A percentile compares a stretch with the other conserved stretches of the same genome.
Conservation (phyloP, 805 yeast genomes). For the Clavispora phyllophila region DNA sequence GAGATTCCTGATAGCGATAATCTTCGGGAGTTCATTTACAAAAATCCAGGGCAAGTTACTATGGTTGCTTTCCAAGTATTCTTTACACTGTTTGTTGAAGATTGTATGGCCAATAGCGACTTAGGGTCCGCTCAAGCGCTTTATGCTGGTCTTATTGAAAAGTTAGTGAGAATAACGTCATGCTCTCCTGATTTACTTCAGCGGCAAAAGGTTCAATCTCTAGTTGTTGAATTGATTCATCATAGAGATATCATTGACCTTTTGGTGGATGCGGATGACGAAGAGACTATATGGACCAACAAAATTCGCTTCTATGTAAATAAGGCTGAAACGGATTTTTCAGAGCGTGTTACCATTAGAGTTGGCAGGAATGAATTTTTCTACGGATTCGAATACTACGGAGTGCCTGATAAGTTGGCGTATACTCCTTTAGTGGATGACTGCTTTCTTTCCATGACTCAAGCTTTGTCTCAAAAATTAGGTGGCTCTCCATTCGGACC, state of each 20-base stretch:
- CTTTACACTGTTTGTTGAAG: slow-evolving; percentile 49
- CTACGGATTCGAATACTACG: slow-evolving; percentile 83
- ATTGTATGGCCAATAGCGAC: slow-evolving; percentile 8
- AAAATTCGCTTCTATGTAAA: not conserved
- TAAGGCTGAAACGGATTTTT: not conserved
- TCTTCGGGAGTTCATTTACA: not conserved
- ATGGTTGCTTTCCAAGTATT: slow-evolving; percentile 50
- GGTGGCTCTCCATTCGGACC: slow-evolving; percentile 97
- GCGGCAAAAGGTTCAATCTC: slow-evolving; percentile 48
- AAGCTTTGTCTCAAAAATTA: slow-evolving; percentile 62
- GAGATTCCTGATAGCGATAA: not conserved
- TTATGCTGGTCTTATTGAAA: slow-evolving; percentile 11
- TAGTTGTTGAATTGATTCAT: slow-evolving; percentile 67
- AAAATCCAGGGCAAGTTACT: slow-evolving; percentile 5
- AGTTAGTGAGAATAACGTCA: not conserved
- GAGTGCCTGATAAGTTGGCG: slow-evolving; percentile 67
- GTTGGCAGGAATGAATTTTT: slow-evolving; percentile 47
- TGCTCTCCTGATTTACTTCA: slow-evolving; percentile 11
- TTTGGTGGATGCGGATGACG: slow-evolving; percentile 8
- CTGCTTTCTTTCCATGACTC: slow-evolving; percentile 64
- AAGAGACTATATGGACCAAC: slow-evolving; percentile 42
- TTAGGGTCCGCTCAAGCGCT: not conserved
- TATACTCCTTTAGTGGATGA: slow-evolving; percentile 66
- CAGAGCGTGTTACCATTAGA: slow-evolving; percentile 35
- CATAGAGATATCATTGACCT: slow-evolving; percentile 40